Evolutionary conservation across 106 monocot genomes (phyloP), one percentile per base, ranked within the genome.

Genomic region (Gastrodia elata): DNA sequence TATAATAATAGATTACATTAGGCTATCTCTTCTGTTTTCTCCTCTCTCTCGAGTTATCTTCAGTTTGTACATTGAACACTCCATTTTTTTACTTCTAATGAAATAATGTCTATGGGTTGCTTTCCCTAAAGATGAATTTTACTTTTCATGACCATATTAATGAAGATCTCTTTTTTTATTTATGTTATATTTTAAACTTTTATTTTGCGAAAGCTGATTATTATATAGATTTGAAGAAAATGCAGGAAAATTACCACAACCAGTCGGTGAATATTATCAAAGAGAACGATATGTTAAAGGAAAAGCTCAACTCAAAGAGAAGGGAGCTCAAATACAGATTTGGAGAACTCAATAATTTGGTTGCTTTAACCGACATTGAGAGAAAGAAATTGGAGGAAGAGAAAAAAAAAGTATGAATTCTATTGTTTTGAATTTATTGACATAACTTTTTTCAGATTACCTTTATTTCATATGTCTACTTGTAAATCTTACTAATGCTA

Each of bases 261-360:
- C 82, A 77, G 86, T 77, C 91, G 39, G 75, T 77, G 8, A 84
- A 73, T 27, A 69, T 94, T 38, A 83, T 91, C 70, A 73, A 84
- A 3, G 87, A 94, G 57, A 94, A 94, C 73, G 80, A 87, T 34
- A 89, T 85, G 40, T 80, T 94, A 71, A 85, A 78, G 57, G 24
- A 70, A 35, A 89, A 91, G 65, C 76, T 94, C 33, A 80, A 87
- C 40, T 28, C 44, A 33, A 89, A 87, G 74, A 84, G 77, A 68
- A 91, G 81, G 68, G 91, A 91, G 78, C 49, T 94, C 49, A 81
- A 82, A 24, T 64, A 71, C n/a, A 77, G 87, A 72, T 68, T 78
- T 65, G 87, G 75, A 71, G 80, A 91, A 76, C 83, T 91, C 7
- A 80, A 81, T 39, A 83, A 78, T 65, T 68, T 97, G 59, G 88